These are phyloP conservation scores for Phytophthora fragariaefolia DNA, from an alignment of 352 stramenopile genomes.

Conservation along the genomic window DNA sequence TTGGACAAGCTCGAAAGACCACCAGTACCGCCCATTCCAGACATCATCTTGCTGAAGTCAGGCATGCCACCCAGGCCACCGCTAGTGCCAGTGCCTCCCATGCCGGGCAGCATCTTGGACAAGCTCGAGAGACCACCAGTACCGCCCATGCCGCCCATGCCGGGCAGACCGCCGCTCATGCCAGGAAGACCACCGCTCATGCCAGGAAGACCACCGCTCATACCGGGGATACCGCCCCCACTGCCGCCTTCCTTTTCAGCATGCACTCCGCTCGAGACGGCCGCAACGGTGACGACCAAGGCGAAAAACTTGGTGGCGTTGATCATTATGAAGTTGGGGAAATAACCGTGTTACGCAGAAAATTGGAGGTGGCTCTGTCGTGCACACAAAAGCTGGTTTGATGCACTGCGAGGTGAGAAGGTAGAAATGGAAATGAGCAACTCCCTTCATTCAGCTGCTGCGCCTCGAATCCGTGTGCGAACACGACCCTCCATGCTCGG, in stretches of 20 bases:
- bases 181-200: not conserved
- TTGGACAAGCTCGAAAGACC: not conserved
- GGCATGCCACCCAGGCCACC: too few species aligned
- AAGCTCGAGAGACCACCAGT: not conserved
- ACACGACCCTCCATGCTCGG: too few species aligned
- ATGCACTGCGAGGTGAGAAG: not conserved
- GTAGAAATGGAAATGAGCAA: not conserved
- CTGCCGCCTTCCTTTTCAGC: conserved; percentile 1
- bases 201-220: not conserved
- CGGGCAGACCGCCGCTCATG: not conserved
- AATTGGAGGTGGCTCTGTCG: not conserved
- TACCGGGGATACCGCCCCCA: not conserved
- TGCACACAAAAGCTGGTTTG: not conserved
- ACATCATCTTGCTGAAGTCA: not conserved
- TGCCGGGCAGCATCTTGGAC: conserved; percentile 5
- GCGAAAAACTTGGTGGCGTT: conserved; percentile 9
- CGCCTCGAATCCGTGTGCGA: not conserved
- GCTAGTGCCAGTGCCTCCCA: not conserved
- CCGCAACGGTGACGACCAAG: conserved; percentile 3
- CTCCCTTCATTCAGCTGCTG: not conserved
- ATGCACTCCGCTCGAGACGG: not conserved
- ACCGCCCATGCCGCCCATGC: not conserved
- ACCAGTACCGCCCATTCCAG: not conserved
- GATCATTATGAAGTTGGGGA: conserved; percentile 5
- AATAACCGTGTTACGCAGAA: not conserved